These are phyloP conservation scores for Diaporthe sp. DNA, from an alignment of 2,329 filamentous ascomycete genomes.

Conservation along the genomic window DNA sequence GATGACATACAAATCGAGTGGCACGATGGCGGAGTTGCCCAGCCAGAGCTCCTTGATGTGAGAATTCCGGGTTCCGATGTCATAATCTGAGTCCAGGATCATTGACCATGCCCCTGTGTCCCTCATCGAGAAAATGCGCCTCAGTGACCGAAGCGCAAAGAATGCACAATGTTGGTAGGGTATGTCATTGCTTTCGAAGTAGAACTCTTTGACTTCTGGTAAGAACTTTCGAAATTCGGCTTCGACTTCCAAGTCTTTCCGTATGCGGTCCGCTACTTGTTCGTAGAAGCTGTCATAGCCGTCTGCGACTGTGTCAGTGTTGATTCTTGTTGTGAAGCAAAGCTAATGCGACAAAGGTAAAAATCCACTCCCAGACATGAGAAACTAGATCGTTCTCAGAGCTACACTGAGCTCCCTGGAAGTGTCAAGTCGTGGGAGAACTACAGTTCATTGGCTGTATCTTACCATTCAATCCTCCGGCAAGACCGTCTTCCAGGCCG, in stretches of 20 bases:
- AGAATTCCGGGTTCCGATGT: not conserved
- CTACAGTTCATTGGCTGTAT: not conserved
- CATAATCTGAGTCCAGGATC: not conserved
- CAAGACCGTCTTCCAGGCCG: too few relatives aligned
- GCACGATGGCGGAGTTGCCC: not conserved
- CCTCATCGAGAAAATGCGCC: not conserved
- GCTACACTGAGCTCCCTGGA: not conserved
- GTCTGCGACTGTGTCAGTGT: not conserved
- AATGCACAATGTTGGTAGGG: not conserved
- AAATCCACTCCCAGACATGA: not conserved
- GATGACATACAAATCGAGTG: not conserved
- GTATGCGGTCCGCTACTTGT: not conserved
- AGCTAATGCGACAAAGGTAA: not conserved
- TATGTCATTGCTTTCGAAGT: not conserved
- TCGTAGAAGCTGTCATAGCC: not conserved
- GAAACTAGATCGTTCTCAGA: not conserved
- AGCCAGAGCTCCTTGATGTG: not conserved
- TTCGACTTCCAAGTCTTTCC: fast-evolving
- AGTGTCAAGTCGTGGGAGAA: not conserved
- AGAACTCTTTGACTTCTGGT: not conserved
- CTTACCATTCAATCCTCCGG: not conserved
- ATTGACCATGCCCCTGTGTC: not conserved
- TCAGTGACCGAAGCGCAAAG: not conserved
- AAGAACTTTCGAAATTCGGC: not conserved
- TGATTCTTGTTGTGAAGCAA: not conserved